Conservation (phyloP, 371 early-diverging fungal species). For the Syncephalastrum racemosum region DNA sequence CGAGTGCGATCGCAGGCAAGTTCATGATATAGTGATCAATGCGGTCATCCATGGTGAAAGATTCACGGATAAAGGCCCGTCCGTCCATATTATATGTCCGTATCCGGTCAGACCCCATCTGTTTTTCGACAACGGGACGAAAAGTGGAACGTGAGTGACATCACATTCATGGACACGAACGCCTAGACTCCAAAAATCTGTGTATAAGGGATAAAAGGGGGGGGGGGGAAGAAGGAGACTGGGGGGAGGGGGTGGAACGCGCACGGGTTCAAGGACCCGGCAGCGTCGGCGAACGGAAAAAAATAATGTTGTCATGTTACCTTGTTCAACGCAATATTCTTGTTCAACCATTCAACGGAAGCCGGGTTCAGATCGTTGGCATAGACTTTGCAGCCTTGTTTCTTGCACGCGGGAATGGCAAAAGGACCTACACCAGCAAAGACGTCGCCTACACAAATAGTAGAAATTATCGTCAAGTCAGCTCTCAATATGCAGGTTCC, state of each 20-base stretch:
- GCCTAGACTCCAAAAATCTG: too few species aligned
- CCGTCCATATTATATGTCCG: conserved; percentile 89
- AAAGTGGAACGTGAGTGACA: not conserved
- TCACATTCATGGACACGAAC: not conserved
- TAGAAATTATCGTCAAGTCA: not conserved
- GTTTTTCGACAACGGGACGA: too few species aligned
- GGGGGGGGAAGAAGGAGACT: too few species aligned
- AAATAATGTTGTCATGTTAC: conserved; percentile 27
- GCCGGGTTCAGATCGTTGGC: conserved; percentile 98
- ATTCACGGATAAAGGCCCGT: conserved; percentile 81
- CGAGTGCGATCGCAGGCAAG: conserved; percentile 94
- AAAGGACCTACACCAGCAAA: conserved; percentile 99
- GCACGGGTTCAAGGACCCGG: too few species aligned
- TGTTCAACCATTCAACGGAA: conserved; percentile 78
- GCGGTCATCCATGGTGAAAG: conserved; percentile 53
- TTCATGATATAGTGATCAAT: conserved; percentile 98
- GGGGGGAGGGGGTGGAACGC: too few species aligned
- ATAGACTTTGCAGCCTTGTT: conserved; percentile 77
- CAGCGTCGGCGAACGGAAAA: too few species aligned
- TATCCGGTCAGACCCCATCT: conserved; percentile 44
- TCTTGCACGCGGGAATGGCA: conserved; percentile 93
- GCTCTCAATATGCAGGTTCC: too few species aligned
- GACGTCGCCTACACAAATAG: conserved; percentile 70
- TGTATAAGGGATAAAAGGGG: too few species aligned
- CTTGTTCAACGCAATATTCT: conserved; percentile 89